These are phyloP conservation scores for Plasmopara halstedii DNA, from an alignment of 352 stramenopile species.

Conservation along the genomic window DNA sequence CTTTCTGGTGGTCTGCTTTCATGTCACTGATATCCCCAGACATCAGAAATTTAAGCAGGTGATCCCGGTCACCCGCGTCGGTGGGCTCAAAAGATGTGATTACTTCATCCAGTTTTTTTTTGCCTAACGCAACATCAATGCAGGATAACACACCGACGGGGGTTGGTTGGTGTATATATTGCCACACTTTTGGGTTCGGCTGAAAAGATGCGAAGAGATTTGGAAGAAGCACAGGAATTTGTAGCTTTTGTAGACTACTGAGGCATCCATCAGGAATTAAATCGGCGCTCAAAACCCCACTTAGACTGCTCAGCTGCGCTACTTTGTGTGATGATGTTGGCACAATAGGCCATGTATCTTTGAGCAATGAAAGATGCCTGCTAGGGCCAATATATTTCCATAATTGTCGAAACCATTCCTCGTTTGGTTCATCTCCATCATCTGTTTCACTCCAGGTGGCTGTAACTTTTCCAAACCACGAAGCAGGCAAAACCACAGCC, in stretches of 20 bases:
- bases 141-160: constrained; percentile 42
- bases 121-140: constrained; percentile 20
- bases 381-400: constrained; percentile 56
- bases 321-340: constrained; percentile 40
- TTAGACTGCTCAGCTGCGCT: constrained; percentile 28
- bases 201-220: constrained; percentile 48
- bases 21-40: constrained; percentile 32
- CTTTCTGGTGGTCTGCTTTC: constrained; percentile 17
- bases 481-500: constrained; percentile 31
- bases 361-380: constrained; percentile 29
- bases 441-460: constrained; percentile 16
- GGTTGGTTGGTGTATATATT: constrained; percentile 66
- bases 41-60: constrained; percentile 41
- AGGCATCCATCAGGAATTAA: constrained; percentile 40
- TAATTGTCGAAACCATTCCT: constrained; percentile 54
- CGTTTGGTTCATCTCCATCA: constrained; percentile 11
- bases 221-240: constrained; percentile 44
- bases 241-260: constrained; percentile 35
- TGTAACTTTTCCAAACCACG: constrained; percentile 33
- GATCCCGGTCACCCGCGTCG: constrained; percentile 22
- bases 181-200: constrained; percentile 52
- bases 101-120: constrained; percentile 1
- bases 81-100: constrained; percentile 12
- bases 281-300: constrained; percentile 46
- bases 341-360: constrained; percentile 65